Evolutionary conservation across 2,329 filamentous ascomycete genomes (phyloP).

Genomic region (Metarhizium rileyi): DNA sequence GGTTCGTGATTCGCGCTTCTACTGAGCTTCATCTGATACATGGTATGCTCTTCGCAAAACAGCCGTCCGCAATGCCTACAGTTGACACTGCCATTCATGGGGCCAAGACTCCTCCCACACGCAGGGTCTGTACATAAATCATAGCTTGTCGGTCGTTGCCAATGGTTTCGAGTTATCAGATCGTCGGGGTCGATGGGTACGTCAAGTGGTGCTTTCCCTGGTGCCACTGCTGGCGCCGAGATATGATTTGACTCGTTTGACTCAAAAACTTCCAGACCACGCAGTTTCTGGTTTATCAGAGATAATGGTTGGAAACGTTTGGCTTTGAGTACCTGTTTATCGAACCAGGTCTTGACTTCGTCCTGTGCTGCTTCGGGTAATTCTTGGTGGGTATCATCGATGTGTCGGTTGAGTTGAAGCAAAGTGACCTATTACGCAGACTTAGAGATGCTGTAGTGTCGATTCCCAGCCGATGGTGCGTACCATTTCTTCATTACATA

Average conservation of each 20-base stretch:
- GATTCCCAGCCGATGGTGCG: constrained; percentile 10
- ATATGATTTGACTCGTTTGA: constrained; percentile 60
- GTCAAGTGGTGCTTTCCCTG: constrained; percentile 32
- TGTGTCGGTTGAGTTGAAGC: constrained; percentile 74
- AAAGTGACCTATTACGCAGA: constrained; percentile 60
- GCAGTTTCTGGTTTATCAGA: constrained; percentile 85
- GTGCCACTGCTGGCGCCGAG: constrained; percentile 15
- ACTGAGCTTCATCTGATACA: constrained; percentile 99
- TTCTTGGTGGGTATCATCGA: constrained; percentile 86
- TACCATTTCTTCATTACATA: constrained; percentile 97
- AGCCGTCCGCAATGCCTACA: constrained; percentile 87
- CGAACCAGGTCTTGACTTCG: constrained; percentile 95
- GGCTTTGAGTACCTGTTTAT: constrained; percentile 85
- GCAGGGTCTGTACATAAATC: constrained; percentile 81
- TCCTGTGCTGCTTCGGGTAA: constrained; percentile 82
- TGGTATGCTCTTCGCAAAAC: constrained; percentile 95
- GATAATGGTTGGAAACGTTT: constrained; percentile 89
- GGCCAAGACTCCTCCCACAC: constrained; percentile 71
- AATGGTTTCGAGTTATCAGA: constrained; percentile 77
- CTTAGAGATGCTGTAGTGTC: not conserved
- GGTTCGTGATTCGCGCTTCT: constrained; percentile 84
- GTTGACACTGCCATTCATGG: constrained; percentile 77
- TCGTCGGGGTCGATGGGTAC: constrained; percentile 68
- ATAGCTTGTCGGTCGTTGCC: constrained; percentile 67
- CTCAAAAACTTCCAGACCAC: constrained; percentile 87